Evolutionary conservation across 208 protist species (phyloP), one percentile per base, ranked within the genome.

Genomic region (Leishmania turanica): DNA sequence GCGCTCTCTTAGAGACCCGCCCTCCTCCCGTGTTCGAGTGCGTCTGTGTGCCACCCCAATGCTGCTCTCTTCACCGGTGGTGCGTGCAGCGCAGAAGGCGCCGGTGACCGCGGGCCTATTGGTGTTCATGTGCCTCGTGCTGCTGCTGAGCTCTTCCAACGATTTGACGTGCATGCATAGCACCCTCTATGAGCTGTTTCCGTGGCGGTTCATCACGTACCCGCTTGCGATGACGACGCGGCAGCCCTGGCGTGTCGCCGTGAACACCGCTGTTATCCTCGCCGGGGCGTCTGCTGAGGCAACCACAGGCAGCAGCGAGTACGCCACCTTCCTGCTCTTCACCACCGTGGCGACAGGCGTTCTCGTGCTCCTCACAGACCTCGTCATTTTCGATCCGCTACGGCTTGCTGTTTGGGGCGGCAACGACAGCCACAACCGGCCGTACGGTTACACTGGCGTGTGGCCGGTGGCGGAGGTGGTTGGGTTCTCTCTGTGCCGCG

Each of bases 381-480:
- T 78, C 6, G 2, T 78, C 15, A 21, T 78, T 7, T 17, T 9
- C 42, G 0, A 31, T 27, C 54, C 56, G 34, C 75, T 78, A 7
- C 31, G 24, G 75, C 54, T 66, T 40, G 0, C 34, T 21, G 31
- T 45, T 37, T 3, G 68, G 2, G 2, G 21, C 34, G 9, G 13
- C 7, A 11, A 40, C 8, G 13, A 60, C 37, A 54, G 11, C 45
- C n/a, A 24, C 51, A 47, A 56, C 21, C 53, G 11, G 54, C 56
- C 45, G 49, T 78, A 79, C 37, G 60, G 77, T 17, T 90, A 86
- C 79, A 85, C 80, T 24, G 90, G 90, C 21, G 60, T 84, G 56
- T 91, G 87, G 88, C 82, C 86, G 21, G 47, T 84, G 13, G 86
- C 83, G 3, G 81, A 87, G 37, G 82, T 83, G 15, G 66, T 91